Percentiles rank a stretch among this genome's conserved stretches.
These are phyloP conservation scores for Aureobasidium sp. DNA, from an alignment of 2,329 filamentous ascomycete genomes.

Conservation along the genomic window DNA sequence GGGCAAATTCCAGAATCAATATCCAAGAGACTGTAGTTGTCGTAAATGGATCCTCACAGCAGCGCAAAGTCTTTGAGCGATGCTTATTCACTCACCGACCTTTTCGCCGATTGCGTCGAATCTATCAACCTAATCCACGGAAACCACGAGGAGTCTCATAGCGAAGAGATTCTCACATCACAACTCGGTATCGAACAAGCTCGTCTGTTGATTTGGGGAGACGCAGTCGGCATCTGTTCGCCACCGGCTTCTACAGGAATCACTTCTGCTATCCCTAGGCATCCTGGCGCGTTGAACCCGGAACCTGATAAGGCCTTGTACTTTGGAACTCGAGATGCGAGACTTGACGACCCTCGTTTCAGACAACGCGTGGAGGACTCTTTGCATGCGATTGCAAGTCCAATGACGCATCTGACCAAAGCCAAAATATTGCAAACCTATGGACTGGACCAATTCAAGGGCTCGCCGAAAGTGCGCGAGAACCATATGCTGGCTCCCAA, in stretches of 20 bases:
- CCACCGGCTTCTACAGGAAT: conserved; percentile 34
- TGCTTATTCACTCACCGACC: conserved; percentile 34
- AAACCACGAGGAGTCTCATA: conserved; percentile 32
- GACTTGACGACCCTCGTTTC: conserved; percentile 32
- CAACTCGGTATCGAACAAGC: conserved; percentile 40
- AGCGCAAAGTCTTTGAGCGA: conserved; percentile 25
- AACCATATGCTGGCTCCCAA: conserved; percentile 18
- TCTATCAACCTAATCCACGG: conserved; percentile 39
- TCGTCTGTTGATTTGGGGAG: conserved; percentile 40
- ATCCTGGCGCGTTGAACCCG: conserved; percentile 36
- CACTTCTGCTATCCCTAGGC: conserved; percentile 35
- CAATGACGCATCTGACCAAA: conserved; percentile 30
- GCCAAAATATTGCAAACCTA: conserved; percentile 39
- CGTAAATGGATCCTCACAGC: neutral
- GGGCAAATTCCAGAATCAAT: neutral
- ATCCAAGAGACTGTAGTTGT: neutral
- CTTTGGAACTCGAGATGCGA: conserved; percentile 34
- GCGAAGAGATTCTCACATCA: conserved; percentile 35
- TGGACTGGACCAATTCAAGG: conserved; percentile 29
- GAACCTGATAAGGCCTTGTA: conserved; percentile 37
- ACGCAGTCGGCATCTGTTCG: conserved; percentile 37
- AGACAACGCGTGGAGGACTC: conserved; percentile 32
- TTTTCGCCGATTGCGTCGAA: conserved; percentile 41
- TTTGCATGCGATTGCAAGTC: conserved; percentile 37
- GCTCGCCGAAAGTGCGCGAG: conserved; percentile 35